Evolutionary conservation across 306 rosid species (phyloP), one percentile per base, ranked within the genome.

Genomic region (Canavalia gladiata): DNA sequence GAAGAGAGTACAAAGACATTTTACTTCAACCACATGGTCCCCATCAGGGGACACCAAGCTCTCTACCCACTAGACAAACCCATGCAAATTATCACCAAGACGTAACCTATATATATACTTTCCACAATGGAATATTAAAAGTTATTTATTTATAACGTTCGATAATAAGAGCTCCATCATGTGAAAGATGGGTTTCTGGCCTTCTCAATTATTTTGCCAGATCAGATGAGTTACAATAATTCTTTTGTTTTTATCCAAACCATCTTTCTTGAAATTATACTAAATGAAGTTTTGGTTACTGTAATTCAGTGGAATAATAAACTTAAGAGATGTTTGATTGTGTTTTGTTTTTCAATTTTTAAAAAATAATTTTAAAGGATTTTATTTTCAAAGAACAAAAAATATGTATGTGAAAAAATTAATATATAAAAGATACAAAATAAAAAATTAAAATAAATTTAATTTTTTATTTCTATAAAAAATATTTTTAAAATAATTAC

Each of bases 31-130:
- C 73, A 70, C 83, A 71, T 63, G 79, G 79, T 43, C 83, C 87
- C 76, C 80, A 34, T 72, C 34, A 65, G 72, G 80, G 80, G 72
- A 35, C 72, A 57, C 64, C 62, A 77, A 82, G 42, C 45, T 72
- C 74, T 60, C 82, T 72, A 76, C 75, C 71, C 83, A 72, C 80
- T 45, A 35, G 64, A 43, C 80, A 83, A 71, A 63, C 74, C 73
- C 74, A 77, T 78, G 79, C 34, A 52, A 56, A 42, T 77, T 37
- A 67, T 82, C 82, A 76, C 4, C 46, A 34, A 62, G 8, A 35
- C 29, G 46, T 62, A 62, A 62, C 68, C 46, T 45, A 34, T 66
- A 18, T 31, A 18, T 41, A 29, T 55, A n/a, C 18, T 39, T 1
- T 30, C 3, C 29, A 34, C 33, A 35, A 3, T 3, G 43, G 43